Base-by-base conservation (phyloP, 352 stramenopile species). In the Globisporangium camurandrum region DNA sequence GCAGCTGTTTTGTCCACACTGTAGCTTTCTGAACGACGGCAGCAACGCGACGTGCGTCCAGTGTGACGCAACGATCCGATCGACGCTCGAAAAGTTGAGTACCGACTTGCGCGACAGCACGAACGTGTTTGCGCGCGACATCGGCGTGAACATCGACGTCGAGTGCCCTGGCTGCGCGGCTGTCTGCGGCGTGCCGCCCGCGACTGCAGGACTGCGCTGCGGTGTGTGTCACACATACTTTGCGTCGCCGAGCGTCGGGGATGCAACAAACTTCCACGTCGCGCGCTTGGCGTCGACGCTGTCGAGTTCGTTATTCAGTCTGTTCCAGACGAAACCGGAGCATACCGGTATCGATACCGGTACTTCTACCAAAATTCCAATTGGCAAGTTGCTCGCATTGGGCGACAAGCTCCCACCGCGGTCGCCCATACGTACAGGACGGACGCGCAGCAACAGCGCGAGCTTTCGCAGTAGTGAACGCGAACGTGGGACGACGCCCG, bases 251-350 rank as follows among this genome's bases (percentile, higher is more conserved):
- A 74, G 74, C 1, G 74, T 93, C 14, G 81, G 78, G 0, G 78
- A 87, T 26, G 78, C 84, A 38, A 93, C 81, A 34, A 90, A 88
- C 59, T 93, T 93, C 50, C 81, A 93, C 66, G 78, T 90, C 56
- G 71, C 66, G n/a, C 64, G 75, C 2, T 62, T 93, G 20, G 75
- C 81, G 49, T 80, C 75, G 44, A 88, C 77, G 34, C 83, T 92
- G 36, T 84, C 74, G 24, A 86, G 71, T 46, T 90, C 76, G 28
- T 85, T 93, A 22, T 75, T 84, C 51, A 72, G 71, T 8, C 66
- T 92, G 6, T 92, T 92, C 45, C 59, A 70, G 17, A 40, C 46
- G 22, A 56, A 65, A 41, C 8, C 36, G 14, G 36, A 41, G 14
- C 14, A 14, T 14, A 55, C 57, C 11, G 24, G 46, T 38, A 54